phyloP scores from a whole-genome alignment of 345 rosid species.

The Zanthoxylum bungeanum region DNA sequence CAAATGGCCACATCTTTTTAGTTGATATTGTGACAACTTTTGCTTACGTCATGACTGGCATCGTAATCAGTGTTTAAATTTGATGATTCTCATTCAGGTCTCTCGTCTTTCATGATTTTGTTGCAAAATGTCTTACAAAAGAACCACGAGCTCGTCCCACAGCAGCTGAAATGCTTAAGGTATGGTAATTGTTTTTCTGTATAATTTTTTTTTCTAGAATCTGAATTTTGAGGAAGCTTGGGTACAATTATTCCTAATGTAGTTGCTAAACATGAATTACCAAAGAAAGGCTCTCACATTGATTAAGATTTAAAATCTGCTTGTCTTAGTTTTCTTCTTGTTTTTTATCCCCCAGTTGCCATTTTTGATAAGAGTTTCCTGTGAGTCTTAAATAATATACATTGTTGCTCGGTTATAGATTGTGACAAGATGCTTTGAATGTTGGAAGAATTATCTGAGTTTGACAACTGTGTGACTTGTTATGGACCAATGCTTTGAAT shows the following conservation, averaged over 20 bases:
- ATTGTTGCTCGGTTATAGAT: not conserved
- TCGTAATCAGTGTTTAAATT: constrained; percentile 10
- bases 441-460: not conserved
- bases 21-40: not conserved
- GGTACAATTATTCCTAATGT: not conserved
- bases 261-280: not conserved
- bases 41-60: not conserved
- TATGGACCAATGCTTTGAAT: not conserved
- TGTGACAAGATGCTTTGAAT: not conserved
- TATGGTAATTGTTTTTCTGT: constrained; percentile 22
- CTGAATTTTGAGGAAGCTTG: constrained; percentile 1
- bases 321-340: not conserved
- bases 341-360: not conserved
- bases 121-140: constrained; percentile 93
- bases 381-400: not conserved
- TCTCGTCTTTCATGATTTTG: constrained; percentile 96
- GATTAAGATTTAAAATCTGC: not conserved
- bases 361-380: not conserved
- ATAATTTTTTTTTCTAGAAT: not conserved
- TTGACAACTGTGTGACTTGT: not conserved
- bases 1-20: not conserved
- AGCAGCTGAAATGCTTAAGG: constrained; percentile 97
- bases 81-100: constrained; percentile 55
- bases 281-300: not conserved
- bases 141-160: constrained; percentile 95